Evolutionary conservation across 805 yeast genomes (phyloP), one percentile per base, ranked within the genome.

Genomic region (Scheffersomyces amazonensis): DNA sequence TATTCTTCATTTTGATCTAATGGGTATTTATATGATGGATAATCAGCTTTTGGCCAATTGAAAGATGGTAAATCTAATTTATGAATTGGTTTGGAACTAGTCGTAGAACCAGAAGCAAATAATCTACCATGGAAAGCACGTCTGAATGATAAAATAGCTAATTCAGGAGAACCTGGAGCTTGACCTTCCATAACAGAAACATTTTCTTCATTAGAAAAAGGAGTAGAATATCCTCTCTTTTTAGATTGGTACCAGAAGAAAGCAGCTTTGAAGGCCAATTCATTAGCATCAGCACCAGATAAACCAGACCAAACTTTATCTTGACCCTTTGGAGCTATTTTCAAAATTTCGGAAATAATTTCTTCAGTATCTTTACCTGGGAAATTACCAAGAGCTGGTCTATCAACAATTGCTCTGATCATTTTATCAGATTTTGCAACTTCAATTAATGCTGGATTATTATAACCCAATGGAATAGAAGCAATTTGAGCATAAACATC

Each of bases 31-130:
- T 87, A 81, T 36, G 75, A 52, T 47, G 98, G 98, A 72, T 82
- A 90, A 46, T 87, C 88, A 40, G 96, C 96, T 62, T 86, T 89
- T 58, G 98, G 98, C 97, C 97, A 90, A 57, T 87, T 79, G 72
- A 90, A 90, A 5, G 96, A 81, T 44, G 98, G 98, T 67, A 91
- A 72, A 64, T 83, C 90, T 63, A 90, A 71, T 71, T 91, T 90
- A 74, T 90, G 98, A 52, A 91, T 78, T 49, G 97, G 96, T 73
- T 88, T 91, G 40, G 96, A 88, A 62, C 96, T 80, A 28, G 98
- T 90, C 48, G 87, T 80, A 5, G 96, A 85, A 31, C 87, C 89
- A 39, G 95, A 78, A 17, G 96, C 98, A 68, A 90, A 88, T 47
- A 89, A 68, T 66, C 98, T 81, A 48, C 98, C 98, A 61, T 90